A percentile compares a stretch with the other conserved stretches of the same genome.
phyloP scores from a whole-genome alignment of 345 rosid species.

The Salix arbutifolia region DNA sequence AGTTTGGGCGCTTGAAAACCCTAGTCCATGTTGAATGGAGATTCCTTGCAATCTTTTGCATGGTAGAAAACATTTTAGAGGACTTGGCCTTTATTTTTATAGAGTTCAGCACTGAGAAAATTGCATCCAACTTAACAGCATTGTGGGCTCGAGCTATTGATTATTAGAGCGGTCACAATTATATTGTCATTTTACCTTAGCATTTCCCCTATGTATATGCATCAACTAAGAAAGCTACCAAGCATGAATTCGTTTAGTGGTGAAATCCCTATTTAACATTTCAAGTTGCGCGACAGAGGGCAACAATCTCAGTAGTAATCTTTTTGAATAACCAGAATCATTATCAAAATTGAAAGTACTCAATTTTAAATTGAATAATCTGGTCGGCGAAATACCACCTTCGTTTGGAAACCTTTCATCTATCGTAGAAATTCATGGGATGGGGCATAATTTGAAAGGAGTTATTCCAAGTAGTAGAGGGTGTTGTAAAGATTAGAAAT shows the following conservation, averaged over 20 bases:
- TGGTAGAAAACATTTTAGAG: no score
- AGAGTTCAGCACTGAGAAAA: no score
- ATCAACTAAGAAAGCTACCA: no score
- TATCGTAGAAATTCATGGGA: neutral
- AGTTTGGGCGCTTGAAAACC: no score
- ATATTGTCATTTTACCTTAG: no score
- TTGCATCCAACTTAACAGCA: no score
- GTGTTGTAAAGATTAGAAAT: constrained; percentile 6
- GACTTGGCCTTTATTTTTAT: no score
- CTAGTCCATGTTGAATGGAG: no score
- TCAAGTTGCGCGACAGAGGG: constrained; percentile 9
- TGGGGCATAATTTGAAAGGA: neutral
- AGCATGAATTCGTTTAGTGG: constrained; percentile 31
- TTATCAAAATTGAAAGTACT: constrained; percentile 8
- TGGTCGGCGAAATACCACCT: constrained; percentile 11
- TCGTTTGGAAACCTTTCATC: constrained; percentile 15
- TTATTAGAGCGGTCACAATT: no score
- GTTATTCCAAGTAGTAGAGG: constrained; percentile 25
- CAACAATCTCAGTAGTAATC: constrained; percentile 24
- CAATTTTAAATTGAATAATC: constrained; percentile 9
- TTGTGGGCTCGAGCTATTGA: no score
- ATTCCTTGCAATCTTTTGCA: no score
- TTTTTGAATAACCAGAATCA: constrained; percentile 20
- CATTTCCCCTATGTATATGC: no score
- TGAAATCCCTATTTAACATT: constrained; percentile 21